A percentile compares a stretch with the other conserved stretches of the same genome.
Conservation (phyloP, 768 basidiomycete species). For the Sarcodon aspratus region DNA sequence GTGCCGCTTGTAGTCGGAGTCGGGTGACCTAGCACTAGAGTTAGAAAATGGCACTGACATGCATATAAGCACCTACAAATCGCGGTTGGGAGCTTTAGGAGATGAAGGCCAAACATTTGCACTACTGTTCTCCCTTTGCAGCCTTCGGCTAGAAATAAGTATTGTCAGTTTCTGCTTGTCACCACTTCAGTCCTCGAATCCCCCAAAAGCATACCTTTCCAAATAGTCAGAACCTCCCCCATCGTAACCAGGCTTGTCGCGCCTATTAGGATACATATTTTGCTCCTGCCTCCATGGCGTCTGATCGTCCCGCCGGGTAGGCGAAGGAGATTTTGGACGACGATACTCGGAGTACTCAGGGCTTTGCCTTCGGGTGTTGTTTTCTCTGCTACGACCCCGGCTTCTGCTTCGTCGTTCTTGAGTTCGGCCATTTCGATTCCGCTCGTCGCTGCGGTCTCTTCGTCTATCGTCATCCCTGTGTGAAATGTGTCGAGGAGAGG, state of each 20-base stretch:
- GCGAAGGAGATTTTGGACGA: slow-evolving; percentile 17
- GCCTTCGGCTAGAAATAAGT: slow-evolving; percentile 42
- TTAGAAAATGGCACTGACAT: neutral
- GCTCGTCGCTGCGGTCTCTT: slow-evolving; percentile 18
- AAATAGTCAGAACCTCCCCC: slow-evolving; percentile 43
- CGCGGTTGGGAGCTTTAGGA: slow-evolving; percentile 54
- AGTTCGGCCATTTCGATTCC: slow-evolving; percentile 13
- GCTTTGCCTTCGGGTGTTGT: slow-evolving; percentile 23
- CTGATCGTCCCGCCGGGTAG: slow-evolving; percentile 14
- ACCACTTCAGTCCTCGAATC: no score
- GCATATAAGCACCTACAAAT: slow-evolving; percentile 30
- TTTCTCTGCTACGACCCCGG: slow-evolving; percentile 12
- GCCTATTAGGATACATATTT: slow-evolving; percentile 31
- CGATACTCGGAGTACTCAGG: slow-evolving; percentile 16
- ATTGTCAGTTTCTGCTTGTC: slow-evolving; percentile 1
- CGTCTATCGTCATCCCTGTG: slow-evolving; percentile 2
- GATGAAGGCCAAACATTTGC: slow-evolving; percentile 76
- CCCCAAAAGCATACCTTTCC: slow-evolving; percentile 44
- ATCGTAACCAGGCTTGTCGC: slow-evolving; percentile 19
- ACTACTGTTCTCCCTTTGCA: slow-evolving; percentile 46
- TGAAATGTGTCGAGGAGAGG: slow-evolving; percentile 21
- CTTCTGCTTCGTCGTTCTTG: slow-evolving; percentile 13
- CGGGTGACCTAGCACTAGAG: slow-evolving; percentile 36
- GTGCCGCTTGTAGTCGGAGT: slow-evolving; percentile 37
- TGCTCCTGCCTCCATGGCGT: slow-evolving; percentile 37